Percentiles rank a stretch among this genome's conserved stretches.
phyloP scores from a whole-genome alignment of 2,329 filamentous ascomycete genomes.

The Penicillium psychrosexuale region DNA sequence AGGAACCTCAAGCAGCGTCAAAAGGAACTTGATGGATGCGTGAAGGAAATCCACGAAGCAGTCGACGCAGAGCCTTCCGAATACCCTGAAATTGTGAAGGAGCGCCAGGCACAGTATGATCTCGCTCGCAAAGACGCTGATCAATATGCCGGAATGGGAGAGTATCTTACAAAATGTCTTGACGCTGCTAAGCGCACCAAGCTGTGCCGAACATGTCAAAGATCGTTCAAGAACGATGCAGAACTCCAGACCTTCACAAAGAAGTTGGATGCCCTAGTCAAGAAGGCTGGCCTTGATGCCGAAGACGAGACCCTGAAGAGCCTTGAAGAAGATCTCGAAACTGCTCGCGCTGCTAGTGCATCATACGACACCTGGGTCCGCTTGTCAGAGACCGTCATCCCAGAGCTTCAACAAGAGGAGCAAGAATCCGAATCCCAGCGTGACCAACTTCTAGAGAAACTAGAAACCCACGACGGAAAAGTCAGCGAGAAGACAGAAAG shows the following conservation, averaged over 20 bases:
- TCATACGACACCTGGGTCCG: constrained; percentile 73
- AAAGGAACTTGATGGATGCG: constrained; percentile 60
- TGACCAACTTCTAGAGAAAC: constrained; percentile 56
- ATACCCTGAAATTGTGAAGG: constrained; percentile 52
- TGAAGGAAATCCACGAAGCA: constrained; percentile 60
- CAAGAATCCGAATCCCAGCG: constrained; percentile 61
- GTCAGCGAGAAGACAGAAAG: constrained; percentile 62
- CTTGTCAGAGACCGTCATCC: constrained; percentile 66
- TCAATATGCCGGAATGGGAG: constrained; percentile 63
- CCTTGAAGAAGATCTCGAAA: constrained; percentile 60
- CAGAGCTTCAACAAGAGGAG: constrained; percentile 63
- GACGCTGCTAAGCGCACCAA: constrained; percentile 65
- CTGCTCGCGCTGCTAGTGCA: constrained; percentile 60
- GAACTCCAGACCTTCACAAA: constrained; percentile 61
- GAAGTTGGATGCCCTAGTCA: constrained; percentile 60
- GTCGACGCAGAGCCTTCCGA: constrained; percentile 52
- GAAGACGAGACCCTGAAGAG: constrained; percentile 62
- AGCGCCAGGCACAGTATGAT: constrained; percentile 52
- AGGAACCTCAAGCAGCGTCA: constrained; percentile 64
- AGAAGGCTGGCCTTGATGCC: constrained; percentile 53
- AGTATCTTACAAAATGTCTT: constrained; percentile 69
- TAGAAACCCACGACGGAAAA: constrained; percentile 66
- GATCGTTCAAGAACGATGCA: constrained; percentile 61
- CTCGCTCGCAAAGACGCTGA: constrained; percentile 61
- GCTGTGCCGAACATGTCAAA: constrained; percentile 72